A percentile compares a stretch with the other conserved stretches of the same genome.
Evolutionary conservation across 2,329 filamentous ascomycete genomes (phyloP).

Genomic region (Cryoendolithus antarcticus): DNA sequence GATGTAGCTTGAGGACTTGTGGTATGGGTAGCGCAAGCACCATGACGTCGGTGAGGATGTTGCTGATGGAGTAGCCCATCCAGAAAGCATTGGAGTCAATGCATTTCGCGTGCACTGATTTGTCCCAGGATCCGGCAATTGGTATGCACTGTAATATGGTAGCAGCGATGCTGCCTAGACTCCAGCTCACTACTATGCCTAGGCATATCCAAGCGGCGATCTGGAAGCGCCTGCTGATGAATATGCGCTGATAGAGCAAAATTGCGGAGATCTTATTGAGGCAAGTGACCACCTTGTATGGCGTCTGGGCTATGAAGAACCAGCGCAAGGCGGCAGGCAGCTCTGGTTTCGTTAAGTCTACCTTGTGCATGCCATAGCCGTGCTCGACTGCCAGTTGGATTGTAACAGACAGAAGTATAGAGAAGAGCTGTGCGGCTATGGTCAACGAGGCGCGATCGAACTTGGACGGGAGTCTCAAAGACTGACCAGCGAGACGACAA

Average conservation of each 20-base stretch:
- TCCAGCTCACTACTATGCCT: constrained; percentile 17
- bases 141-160: constrained; percentile 25
- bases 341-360: constrained; percentile 6
- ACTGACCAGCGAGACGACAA: constrained; percentile 7
- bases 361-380: constrained; percentile 11
- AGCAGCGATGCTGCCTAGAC: constrained; percentile 18
- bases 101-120: constrained; percentile 18
- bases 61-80: constrained; percentile 13
- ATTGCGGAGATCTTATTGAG: constrained; percentile 23
- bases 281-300: constrained; percentile 21
- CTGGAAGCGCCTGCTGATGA: constrained; percentile 18
- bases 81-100: constrained; percentile 16
- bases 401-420: constrained; percentile 6
- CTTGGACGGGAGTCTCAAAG: background rate
- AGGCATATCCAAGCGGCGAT: constrained; percentile 15
- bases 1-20: constrained; percentile 14
- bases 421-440: constrained; percentile 4
- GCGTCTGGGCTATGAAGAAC: constrained; percentile 22
- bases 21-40: constrained; percentile 18
- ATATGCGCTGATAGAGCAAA: constrained; percentile 22
- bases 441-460: background rate
- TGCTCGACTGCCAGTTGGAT: constrained; percentile 8
- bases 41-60: constrained; percentile 18
- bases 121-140: constrained; percentile 21
- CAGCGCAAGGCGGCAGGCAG: constrained; percentile 7